These are phyloP conservation scores for Waltergamsia citrina DNA, from an alignment of 2,329 filamentous ascomycete species.

Conservation along the genomic window DNA sequence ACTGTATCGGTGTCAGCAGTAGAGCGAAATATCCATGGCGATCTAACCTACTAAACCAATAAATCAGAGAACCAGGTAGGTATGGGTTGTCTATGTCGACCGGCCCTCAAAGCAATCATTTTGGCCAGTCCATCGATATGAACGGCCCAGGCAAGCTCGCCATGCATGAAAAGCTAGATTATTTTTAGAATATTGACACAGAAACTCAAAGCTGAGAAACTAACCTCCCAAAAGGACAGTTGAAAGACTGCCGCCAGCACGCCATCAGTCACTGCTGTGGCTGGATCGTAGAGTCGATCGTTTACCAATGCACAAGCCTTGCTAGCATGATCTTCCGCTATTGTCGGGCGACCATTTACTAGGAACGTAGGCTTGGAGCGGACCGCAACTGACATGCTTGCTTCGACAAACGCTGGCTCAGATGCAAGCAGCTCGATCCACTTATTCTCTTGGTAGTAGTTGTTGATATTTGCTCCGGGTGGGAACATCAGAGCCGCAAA, in stretches of 20 bases:
- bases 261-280: background rate
- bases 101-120: background rate
- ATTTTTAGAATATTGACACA: too few species aligned
- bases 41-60: background rate
- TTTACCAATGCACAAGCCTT: background rate
- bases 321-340: background rate
- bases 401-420: too few species aligned
- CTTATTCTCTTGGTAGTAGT: too few species aligned
- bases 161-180: background rate
- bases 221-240: background rate
- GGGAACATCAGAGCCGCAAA: too few species aligned
- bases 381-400: too few species aligned
- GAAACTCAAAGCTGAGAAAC: background rate
- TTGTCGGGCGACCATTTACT: background rate
- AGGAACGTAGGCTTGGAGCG: too few species aligned
- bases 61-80: background rate
- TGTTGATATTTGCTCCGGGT: too few species aligned
- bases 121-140: slow-evolving; percentile 1
- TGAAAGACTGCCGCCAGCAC: background rate
- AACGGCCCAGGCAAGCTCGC: background rate
- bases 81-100: background rate
- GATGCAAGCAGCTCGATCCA: too few species aligned
- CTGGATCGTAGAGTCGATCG: background rate
- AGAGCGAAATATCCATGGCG: background rate
- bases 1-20: background rate